These are phyloP conservation scores for Saccharomycopsis synnaedendra DNA, from an alignment of 805 yeast genomes.

Conservation along the genomic window DNA sequence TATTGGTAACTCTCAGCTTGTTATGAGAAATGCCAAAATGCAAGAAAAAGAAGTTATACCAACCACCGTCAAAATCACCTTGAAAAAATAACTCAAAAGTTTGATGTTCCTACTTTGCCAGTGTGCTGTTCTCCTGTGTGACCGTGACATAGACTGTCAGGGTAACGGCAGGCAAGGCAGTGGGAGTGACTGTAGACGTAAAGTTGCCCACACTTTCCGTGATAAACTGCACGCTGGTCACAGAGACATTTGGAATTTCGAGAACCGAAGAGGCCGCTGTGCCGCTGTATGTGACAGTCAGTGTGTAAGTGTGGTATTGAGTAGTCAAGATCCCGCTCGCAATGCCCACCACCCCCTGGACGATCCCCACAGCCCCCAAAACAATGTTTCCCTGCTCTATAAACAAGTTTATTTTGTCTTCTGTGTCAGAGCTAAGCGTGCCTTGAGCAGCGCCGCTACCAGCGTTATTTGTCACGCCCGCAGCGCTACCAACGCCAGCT, in stretches of 20 bases:
- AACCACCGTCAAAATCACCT: no score
- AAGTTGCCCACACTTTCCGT: not conserved
- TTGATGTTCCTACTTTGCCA: no score
- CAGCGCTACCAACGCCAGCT: not conserved
- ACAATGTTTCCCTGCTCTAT: conserved; percentile 13
- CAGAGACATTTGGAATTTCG: not conserved
- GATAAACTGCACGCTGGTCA: not conserved
- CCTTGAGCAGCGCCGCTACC: not conserved
- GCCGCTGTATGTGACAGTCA: conserved; percentile 4
- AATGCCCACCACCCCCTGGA: conserved; percentile 13
- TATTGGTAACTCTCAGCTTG: no score
- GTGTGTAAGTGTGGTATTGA: conserved; percentile 1
- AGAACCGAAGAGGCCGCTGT: conserved; percentile 1
- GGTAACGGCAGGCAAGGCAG: not conserved
- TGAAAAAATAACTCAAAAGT: no score
- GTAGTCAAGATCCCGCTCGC: conserved; percentile 7
- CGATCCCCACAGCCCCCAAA: conserved; percentile 10
- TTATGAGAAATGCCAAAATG: no score
- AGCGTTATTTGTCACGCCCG: not conserved
- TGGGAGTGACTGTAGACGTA: not conserved
- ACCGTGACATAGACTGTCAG: not conserved
- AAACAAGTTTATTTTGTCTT: conserved; percentile 4
- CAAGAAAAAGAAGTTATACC: no score
- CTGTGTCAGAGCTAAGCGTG: not conserved
- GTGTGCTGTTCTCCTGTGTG: no score